Conservation (phyloP, 2,329 filamentous ascomycete species). For the Phialemoniopsis sp. region DNA sequence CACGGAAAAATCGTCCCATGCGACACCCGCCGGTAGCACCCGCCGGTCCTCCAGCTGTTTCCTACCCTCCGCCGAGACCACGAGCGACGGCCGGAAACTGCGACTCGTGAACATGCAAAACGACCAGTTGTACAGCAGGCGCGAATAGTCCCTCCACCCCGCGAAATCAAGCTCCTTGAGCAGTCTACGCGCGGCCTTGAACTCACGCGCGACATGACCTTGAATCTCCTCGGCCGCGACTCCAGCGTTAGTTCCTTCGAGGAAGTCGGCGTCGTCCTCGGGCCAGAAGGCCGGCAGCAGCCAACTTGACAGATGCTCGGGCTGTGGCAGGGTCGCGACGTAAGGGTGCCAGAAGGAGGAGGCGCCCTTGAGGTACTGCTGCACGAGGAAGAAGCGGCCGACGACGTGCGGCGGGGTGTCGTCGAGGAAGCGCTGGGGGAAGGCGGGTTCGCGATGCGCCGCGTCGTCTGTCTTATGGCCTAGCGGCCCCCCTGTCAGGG, state of each 20-base stretch:
- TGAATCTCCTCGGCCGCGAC: slow-evolving; percentile 45
- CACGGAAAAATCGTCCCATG: slow-evolving; percentile 60
- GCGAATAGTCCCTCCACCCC: slow-evolving; percentile 31
- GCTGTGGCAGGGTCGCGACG: slow-evolving; percentile 60
- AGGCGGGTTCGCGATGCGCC: slow-evolving; percentile 17
- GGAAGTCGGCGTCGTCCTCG: slow-evolving; percentile 51
- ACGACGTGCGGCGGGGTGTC: slow-evolving; percentile 53
- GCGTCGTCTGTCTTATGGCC: slow-evolving; percentile 8
- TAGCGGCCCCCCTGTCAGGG: slow-evolving; percentile 29
- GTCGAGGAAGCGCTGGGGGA: slow-evolving; percentile 47
- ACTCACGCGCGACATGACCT: slow-evolving; percentile 39
- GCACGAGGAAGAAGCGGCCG: slow-evolving; percentile 64
- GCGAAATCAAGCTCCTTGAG: slow-evolving; percentile 23
- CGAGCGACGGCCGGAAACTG: slow-evolving; percentile 59
- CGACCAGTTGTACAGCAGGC: slow-evolving; percentile 58
- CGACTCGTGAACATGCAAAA: slow-evolving; percentile 62
- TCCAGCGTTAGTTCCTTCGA: slow-evolving; percentile 50
- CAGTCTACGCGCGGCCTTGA: slow-evolving; percentile 32
- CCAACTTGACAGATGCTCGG: slow-evolving; percentile 44
- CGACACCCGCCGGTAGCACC: slow-evolving; percentile 27
- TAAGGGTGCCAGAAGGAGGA: slow-evolving; percentile 67
- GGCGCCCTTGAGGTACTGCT: slow-evolving; percentile 56
- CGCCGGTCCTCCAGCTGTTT: slow-evolving; percentile 14
- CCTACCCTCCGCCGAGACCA: slow-evolving; percentile 30
- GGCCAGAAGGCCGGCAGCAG: slow-evolving; percentile 61